Conservation (phyloP, 1,284 basidiomycete genomes). For the Melampsora americana region DNA sequence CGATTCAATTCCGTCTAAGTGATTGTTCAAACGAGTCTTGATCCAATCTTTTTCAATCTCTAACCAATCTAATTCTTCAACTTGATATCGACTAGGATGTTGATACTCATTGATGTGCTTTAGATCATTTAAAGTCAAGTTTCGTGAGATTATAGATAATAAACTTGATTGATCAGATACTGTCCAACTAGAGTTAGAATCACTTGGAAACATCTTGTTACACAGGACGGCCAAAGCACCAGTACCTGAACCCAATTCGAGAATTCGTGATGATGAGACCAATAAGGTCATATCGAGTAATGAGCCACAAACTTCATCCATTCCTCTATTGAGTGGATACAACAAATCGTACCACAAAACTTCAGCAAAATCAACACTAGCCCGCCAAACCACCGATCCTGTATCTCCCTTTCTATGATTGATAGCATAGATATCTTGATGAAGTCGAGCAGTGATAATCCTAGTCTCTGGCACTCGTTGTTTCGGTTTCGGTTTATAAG, state of each 20-base stretch:
- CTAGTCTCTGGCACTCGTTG: neutral
- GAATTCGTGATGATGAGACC: neutral
- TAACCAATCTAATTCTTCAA: conserved; percentile 37
- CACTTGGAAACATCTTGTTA: conserved; percentile 14
- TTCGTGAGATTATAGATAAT: conserved; percentile 12
- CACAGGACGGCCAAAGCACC: conserved; percentile 19
- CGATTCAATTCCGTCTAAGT: conserved; percentile 48
- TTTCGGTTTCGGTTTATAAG: neutral
- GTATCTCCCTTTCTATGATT: conserved; percentile 27
- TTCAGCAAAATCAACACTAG: conserved; percentile 23
- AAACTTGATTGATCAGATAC: conserved; percentile 19
- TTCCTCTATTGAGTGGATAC: neutral
- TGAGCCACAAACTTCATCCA: neutral
- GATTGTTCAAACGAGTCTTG: neutral
- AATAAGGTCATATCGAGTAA: conserved; percentile 17
- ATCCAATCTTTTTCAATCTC: conserved; percentile 21
- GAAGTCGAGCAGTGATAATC: conserved; percentile 2
- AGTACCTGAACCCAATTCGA: conserved; percentile 32
- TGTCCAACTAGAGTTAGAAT: conserved; percentile 17
- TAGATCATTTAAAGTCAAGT: neutral
- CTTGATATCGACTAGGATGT: neutral
- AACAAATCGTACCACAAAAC: conserved; percentile 31
- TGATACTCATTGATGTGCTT: neutral
- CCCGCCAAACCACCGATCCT: conserved; percentile 29
- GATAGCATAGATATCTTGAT: conserved; percentile 25